Conservation (phyloP, 176 grass and related monocot species). For the Lolium multiflorum region DNA sequence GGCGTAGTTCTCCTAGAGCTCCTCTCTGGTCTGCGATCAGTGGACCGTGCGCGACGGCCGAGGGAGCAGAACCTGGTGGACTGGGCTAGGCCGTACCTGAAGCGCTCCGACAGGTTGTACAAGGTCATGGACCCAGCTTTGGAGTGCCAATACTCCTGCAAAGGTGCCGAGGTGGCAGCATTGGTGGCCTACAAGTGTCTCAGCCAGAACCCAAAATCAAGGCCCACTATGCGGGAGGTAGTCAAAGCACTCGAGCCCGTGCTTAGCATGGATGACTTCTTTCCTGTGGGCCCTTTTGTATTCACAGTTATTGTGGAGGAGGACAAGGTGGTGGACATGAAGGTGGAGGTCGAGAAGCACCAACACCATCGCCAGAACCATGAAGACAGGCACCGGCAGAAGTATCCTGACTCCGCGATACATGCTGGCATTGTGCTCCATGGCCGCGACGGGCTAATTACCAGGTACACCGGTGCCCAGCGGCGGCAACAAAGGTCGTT, state of each 20-base stretch:
- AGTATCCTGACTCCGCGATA: conserved; percentile 74
- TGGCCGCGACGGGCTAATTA: conserved; percentile 30
- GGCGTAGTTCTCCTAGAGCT: conserved; percentile 82
- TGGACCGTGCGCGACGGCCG: conserved; percentile 48
- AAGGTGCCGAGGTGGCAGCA: conserved; percentile 70
- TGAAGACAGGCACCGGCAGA: conserved; percentile 65
- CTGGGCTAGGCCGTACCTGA: conserved; percentile 75
- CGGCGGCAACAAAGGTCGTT: conserved; percentile 48
- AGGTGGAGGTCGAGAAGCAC: conserved; percentile 45
- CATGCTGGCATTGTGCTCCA: conserved; percentile 62
- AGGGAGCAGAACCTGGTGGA: conserved; percentile 81
- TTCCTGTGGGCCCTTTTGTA: conserved; percentile 60
- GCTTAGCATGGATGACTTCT: conserved; percentile 65
- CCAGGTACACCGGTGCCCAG: conserved; percentile 31
- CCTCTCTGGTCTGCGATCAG: conserved; percentile 53
- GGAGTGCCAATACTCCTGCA: conserved; percentile 75
- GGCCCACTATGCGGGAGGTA: conserved; percentile 81
- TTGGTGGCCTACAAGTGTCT: conserved; percentile 87
- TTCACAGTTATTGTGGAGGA: conserved; percentile 73
- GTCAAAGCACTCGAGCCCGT: conserved; percentile 71
- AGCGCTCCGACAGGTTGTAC: conserved; percentile 50
- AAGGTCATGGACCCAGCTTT: conserved; percentile 70
- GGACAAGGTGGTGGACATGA: conserved; percentile 50
- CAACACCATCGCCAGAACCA: conserved; percentile 49
- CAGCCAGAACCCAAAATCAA: conserved; percentile 71